Evolutionary conservation across 2,329 filamentous ascomycete genomes (phyloP).

Genomic region (Penicillium sp.): DNA sequence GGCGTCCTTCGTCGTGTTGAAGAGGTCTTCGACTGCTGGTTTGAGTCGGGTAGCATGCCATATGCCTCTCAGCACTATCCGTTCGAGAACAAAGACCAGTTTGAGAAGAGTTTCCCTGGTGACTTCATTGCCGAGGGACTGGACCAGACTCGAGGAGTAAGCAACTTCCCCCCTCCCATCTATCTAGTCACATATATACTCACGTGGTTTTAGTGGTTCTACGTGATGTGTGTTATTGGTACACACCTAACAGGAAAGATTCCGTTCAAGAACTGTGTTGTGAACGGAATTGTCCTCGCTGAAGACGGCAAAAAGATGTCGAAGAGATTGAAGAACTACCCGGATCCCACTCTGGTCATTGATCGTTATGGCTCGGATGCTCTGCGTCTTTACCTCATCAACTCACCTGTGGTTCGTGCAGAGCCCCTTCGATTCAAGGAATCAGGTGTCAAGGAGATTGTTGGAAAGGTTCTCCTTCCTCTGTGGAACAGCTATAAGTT

Average conservation of each 20-base stretch:
- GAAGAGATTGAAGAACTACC: conserved; percentile 94
- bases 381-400: conserved; percentile 91
- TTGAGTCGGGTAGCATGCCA: conserved; percentile 94
- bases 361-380: conserved; percentile 88
- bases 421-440: conserved; percentile 92
- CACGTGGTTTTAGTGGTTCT: conserved; percentile 63
- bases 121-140: conserved; percentile 94
- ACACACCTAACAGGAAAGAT: conserved; percentile 82
- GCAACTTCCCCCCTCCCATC: neutral
- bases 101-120: conserved; percentile 79
- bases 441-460: conserved; percentile 87
- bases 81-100: conserved; percentile 81
- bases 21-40: conserved; percentile 97
- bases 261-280: conserved; percentile 94
- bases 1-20: conserved; percentile 77
- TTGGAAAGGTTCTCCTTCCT: conserved; percentile 84
- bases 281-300: conserved; percentile 90
- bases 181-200: neutral
- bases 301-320: conserved; percentile 99
- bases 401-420: conserved; percentile 89
- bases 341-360: conserved; percentile 81
- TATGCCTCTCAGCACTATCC: conserved; percentile 90
- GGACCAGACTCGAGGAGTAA: conserved; percentile 78
- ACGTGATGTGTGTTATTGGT: conserved; percentile 84
- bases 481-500: conserved; percentile 98